Percentiles rank a stretch among this genome's conserved stretches.
Evolutionary conservation across 139 green algal species (phyloP).

Genomic region (Gonium pectorale): DNA sequence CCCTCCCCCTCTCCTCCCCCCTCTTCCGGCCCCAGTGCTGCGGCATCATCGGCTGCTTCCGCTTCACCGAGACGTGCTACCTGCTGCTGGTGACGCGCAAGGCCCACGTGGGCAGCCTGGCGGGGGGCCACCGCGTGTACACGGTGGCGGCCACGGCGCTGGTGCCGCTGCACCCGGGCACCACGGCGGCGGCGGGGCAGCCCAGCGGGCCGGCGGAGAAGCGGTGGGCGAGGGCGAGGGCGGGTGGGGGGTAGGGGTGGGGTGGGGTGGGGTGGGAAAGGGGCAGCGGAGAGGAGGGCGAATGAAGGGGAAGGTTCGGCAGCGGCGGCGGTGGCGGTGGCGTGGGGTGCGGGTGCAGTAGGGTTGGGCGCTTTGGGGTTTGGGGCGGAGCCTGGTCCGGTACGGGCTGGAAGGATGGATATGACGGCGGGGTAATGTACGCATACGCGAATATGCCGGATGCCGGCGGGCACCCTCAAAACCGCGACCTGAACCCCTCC

Average conservation of each 20-base stretch:
- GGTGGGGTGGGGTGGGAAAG: not conserved
- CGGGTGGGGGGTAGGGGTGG: not conserved
- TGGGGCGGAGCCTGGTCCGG: too few species aligned
- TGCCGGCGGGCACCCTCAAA: too few species aligned
- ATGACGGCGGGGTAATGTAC: too few species aligned
- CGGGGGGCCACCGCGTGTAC: constrained; percentile 90
- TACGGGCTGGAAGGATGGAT: too few species aligned
- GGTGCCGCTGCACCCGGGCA: constrained; percentile 71
- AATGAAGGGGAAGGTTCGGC: too few species aligned
- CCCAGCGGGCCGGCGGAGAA: constrained; percentile 64
- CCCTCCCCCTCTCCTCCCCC: not conserved
- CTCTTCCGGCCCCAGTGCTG: constrained; percentile 63
- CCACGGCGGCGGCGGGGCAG: constrained; percentile 32
- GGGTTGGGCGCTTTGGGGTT: too few species aligned
- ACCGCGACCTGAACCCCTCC: too few species aligned
- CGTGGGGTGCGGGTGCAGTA: too few species aligned
- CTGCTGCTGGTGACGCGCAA: constrained; percentile 88
- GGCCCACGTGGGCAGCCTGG: constrained; percentile 78
- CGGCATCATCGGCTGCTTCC: constrained; percentile 85
- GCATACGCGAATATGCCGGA: too few species aligned
- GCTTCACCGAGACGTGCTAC: constrained; percentile 89
- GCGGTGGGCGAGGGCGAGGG: constrained; percentile 11
- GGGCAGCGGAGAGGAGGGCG: too few species aligned
- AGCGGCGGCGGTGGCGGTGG: too few species aligned
- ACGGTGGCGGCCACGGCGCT: constrained; percentile 82